These are phyloP conservation scores for Trametes maxima DNA, from an alignment of 768 basidiomycete genomes.

Conservation along the genomic window DNA sequence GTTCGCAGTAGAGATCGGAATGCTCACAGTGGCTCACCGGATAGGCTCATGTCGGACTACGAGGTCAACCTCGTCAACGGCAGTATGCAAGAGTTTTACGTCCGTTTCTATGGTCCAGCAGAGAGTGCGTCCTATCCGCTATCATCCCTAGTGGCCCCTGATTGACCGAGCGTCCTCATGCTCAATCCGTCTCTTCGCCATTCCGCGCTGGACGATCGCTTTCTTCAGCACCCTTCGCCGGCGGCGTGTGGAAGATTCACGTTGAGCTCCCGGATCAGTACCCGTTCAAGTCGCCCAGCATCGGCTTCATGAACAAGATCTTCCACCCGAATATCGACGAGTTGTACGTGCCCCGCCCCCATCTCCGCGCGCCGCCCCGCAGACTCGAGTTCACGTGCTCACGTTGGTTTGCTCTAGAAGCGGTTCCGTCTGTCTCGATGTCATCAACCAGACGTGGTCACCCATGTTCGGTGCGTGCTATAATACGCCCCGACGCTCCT, in stretches of 20 bases:
- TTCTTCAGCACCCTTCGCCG: constrained; percentile 86
- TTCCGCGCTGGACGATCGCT: background rate
- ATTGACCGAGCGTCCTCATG: background rate
- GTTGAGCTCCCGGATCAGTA: constrained; percentile 98
- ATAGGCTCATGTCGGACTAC: constrained; percentile 96
- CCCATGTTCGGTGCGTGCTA: constrained; percentile 88
- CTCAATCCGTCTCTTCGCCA: background rate
- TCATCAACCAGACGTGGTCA: constrained; percentile 99
- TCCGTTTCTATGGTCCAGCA: constrained; percentile 89
- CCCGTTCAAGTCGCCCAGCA: constrained; percentile 98
- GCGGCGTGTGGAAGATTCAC: constrained; percentile 99
- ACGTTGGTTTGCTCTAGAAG: constrained; percentile 54
- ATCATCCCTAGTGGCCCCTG: background rate
- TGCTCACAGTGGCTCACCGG: background rate
- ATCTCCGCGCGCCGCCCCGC: background rate
- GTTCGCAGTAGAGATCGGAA: no score
- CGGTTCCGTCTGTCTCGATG: constrained; percentile 97
- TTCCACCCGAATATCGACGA: constrained; percentile 99
- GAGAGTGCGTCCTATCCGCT: constrained; percentile 64
- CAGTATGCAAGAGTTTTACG: constrained; percentile 98
- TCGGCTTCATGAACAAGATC: constrained; percentile 99
- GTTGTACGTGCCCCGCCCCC: constrained; percentile 58
- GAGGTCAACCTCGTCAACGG: constrained; percentile 97
- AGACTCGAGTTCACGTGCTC: constrained; percentile 19
- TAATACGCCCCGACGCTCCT: constrained; percentile 32